phyloP scores from a whole-genome alignment of 1,284 basidiomycete genomes.

The Cutaneotrichosporon sp. region DNA sequence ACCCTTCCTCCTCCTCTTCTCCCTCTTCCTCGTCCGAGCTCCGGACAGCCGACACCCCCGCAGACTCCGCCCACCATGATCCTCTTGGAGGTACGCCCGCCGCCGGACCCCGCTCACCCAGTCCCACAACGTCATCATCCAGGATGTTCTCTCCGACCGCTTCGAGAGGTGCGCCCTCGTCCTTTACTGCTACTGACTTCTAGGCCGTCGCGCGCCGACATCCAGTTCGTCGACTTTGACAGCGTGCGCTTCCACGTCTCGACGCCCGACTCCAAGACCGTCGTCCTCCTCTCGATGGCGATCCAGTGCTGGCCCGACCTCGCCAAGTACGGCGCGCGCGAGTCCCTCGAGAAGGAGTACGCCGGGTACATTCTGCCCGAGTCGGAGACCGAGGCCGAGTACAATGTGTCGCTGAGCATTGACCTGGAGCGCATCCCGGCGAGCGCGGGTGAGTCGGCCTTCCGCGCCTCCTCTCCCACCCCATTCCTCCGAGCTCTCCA shows the following conservation, averaged over 20 bases:
- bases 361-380: slow-evolving; percentile 61
- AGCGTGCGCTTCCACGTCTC: slow-evolving; percentile 92
- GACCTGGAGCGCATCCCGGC: slow-evolving; percentile 82
- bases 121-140: slow-evolving; percentile 91
- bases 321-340: slow-evolving; percentile 78
- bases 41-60: neutral
- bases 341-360: slow-evolving; percentile 82
- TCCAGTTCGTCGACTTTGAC: slow-evolving; percentile 97
- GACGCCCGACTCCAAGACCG: slow-evolving; percentile 77
- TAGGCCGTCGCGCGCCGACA: slow-evolving; percentile 88
- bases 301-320: slow-evolving; percentile 97
- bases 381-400: slow-evolving; percentile 69
- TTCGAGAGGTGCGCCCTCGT: slow-evolving; percentile 69
- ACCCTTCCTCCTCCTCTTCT: neutral
- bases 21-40: neutral
- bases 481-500: neutral
- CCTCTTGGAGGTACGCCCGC: slow-evolving; percentile 64
- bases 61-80: slow-evolving; percentile 58
- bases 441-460: slow-evolving; percentile 71
- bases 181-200: slow-evolving; percentile 19
- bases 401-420: slow-evolving; percentile 83
- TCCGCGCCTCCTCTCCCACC: neutral
- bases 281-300: slow-evolving; percentile 86
- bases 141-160: slow-evolving; percentile 87
- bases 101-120: slow-evolving; percentile 46